Evolutionary conservation across 2,329 filamentous ascomycete genomes (phyloP), one percentile per base, ranked within the genome.

Genomic region (Zarea fungicola): DNA sequence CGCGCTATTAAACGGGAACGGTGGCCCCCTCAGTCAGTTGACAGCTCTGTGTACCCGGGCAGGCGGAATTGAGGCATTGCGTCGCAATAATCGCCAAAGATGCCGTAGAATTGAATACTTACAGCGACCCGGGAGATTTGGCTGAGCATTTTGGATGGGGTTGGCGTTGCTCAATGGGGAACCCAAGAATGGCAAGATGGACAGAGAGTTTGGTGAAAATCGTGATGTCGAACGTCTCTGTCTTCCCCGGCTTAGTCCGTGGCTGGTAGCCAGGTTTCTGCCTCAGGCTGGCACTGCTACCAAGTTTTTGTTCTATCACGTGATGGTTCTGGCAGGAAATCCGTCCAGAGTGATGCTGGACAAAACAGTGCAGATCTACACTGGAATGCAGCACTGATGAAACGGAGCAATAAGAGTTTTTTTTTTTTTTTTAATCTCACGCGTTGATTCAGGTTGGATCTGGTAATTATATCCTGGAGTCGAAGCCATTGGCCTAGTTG

Each of bases 81-180:
- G 26, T 14, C n/a, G 29, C 46, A 14, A 31, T 23, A 42, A 28
- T 29, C 22, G 16, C 22, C 22, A 21, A n/a, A 43, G 29, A 16
- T 28, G 14, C 5, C 10, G 29, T 22, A 29, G n/a, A 25, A 22
- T 48, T 16, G 23, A 54, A 29, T 46, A 72, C 77, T 60, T 74
- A 82, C 79, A 68, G 77, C 73, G 65, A 69, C 70, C 70, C 78
- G 70, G 62, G 74, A 72, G 54, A 80, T 65, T 67, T 77, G 74
- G 61, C 65, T 67, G 68, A 81, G 70, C 78, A 81, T 81, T 61
- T 70, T 80, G 70, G 56, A 68, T 64, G 63, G 57, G 8, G 56
- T 59, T 62, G 65, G 65, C 58, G 67, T 68, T 72, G 73, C 69
- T 75, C 73, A 72, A 75, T 73, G 69, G 69, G 60, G 51, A 53